Evolutionary conservation across 495 filamentous ascomycete genomes (phyloP).

Genomic region (Xanthoparmelia taractica): DNA sequence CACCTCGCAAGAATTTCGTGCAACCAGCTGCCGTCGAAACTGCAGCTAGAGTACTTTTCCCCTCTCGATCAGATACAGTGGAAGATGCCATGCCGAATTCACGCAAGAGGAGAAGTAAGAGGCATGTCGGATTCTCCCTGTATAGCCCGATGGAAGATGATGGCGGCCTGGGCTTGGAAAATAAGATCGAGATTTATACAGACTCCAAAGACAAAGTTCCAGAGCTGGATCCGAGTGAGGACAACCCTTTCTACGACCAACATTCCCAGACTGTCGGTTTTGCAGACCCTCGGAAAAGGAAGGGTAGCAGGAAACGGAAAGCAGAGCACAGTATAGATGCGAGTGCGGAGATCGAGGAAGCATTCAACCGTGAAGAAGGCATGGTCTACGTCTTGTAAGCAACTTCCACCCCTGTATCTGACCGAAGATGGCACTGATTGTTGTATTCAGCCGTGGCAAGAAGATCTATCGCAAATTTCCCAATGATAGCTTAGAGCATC

Average conservation of each 20-base stretch:
- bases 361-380: constrained; percentile 62
- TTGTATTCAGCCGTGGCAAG: constrained; percentile 67
- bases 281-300: constrained; percentile 32
- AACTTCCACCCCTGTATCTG: constrained; percentile 10
- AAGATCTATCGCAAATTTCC: constrained; percentile 59
- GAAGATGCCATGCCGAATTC: constrained; percentile 55
- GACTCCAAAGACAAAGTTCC: constrained; percentile 84
- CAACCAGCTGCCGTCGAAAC: constrained; percentile 49
- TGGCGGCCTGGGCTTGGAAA: constrained; percentile 35
- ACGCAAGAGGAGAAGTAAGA: constrained; percentile 48
- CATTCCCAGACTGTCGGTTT: constrained; percentile 28
- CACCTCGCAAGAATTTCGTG: constrained; percentile 64
- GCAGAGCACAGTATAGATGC: constrained; percentile 39
- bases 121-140: constrained; percentile 57
- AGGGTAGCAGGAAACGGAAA: constrained; percentile 37
- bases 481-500: constrained; percentile 38
- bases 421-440: constrained; percentile 27
- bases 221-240: constrained; percentile 51
- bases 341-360: constrained; percentile 52
- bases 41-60: constrained; percentile 71
- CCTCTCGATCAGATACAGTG: constrained; percentile 35
- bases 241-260: constrained; percentile 69
- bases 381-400: constrained; percentile 85
- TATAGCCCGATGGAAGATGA: constrained; percentile 59
- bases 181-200: constrained; percentile 73